Evolutionary conservation across 768 basidiomycete species (phyloP), one percentile per base, ranked within the genome.

Genomic region (Dendrothele bispora): DNA sequence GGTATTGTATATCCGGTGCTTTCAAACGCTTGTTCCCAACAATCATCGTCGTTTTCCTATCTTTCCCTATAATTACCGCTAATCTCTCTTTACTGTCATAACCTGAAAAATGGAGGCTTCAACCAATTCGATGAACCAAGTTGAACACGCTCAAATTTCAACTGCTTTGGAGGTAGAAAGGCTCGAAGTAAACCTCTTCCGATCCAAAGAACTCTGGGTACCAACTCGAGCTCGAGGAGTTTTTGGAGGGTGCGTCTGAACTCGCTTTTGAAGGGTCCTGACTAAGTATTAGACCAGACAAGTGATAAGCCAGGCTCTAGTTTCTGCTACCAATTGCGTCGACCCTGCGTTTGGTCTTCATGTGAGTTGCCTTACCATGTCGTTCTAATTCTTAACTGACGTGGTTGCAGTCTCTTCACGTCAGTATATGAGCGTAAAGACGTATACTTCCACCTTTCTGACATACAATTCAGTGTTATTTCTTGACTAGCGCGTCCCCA

Each of bases 301-400:
- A 65, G 91, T 93, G 48, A 91, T 94, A 54, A 90, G 87, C 29
- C 91, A 93, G 59, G 91, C 90, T 4, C 68, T 93, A 24, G 85
- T 90, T 11, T 79, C 88, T 2, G 91, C 91, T 1, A 90, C 88
- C 12, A 84, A 83, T 50, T 82, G 83, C 43, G 87, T 93, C 0
- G 70, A 81, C 36, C 71, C 82, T 10, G 73, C 67, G 14, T 89
- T 78, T 62, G 78, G 76, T 21, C 65, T 91, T 25, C 88, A 93
- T 68, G 90, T 91, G 59, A 71, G 89, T 65, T 15, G 35, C n/a
- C n/a, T 18, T 14, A 30, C 18, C 12, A 28, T n/a, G 10, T 29
- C 22, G 21, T 18, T 27, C n/a, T 15, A 36, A 43, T 15, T 34
- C 20, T 7, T 37, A 32, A 14, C 39, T 49, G 26, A 57, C 45